phyloP scores from a whole-genome alignment of 306 rosid species.

The Ochetophila trinervis region DNA sequence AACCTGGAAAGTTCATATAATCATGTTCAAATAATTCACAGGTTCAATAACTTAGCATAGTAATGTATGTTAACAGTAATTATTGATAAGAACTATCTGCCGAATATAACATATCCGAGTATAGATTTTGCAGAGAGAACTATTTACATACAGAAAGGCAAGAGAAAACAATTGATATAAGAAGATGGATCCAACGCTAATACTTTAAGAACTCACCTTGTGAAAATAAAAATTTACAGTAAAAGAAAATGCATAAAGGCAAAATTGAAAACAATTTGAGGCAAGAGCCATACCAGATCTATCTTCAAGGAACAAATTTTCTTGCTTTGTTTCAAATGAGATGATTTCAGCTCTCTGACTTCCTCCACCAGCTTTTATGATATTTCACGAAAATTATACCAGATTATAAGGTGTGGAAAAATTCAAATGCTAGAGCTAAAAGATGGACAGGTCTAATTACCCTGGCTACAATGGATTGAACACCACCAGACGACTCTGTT shows the following conservation, averaged over 20 bases:
- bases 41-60: background rate
- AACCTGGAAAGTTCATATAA: constrained; percentile 29
- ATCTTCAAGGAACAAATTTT: constrained; percentile 39
- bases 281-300: constrained; percentile 38
- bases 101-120: too few species aligned
- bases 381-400: constrained; percentile 2
- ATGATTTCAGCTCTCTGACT: constrained; percentile 33
- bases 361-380: constrained; percentile 29
- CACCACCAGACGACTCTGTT: constrained; percentile 8
- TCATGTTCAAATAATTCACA: background rate
- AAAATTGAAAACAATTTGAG: background rate
- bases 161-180: background rate
- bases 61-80: background rate
- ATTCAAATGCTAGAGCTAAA: background rate
- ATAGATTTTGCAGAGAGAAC: background rate
- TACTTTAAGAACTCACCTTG: background rate
- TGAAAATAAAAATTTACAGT: background rate
- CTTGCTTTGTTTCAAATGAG: constrained; percentile 27
- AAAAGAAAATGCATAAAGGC: background rate
- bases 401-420: background rate
- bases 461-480: constrained; percentile 20
- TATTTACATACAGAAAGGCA: too few species aligned
- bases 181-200: background rate
- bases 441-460: constrained; percentile 21
- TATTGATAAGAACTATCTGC: too few species aligned